Evolutionary conservation across 1,284 basidiomycete species (phyloP).

Genomic region (Flammula alnicola): DNA sequence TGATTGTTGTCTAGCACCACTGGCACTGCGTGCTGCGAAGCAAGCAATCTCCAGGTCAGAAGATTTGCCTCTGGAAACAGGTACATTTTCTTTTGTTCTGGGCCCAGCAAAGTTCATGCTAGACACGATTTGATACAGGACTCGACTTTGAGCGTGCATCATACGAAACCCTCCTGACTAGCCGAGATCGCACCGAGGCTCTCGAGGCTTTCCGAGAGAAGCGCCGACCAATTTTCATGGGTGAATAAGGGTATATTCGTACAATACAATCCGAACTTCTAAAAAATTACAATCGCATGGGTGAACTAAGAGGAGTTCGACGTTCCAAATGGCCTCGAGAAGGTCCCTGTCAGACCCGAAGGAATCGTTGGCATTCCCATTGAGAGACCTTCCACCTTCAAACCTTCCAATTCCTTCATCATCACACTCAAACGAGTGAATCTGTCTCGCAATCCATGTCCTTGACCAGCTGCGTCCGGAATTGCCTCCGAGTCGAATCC

Average conservation of each 20-base stretch:
- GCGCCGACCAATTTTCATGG: conserved; percentile 80
- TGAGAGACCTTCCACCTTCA: conserved; percentile 63
- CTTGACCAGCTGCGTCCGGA: conserved; percentile 46
- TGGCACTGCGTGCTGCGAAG: conserved; percentile 90
- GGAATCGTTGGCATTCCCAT: conserved; percentile 49
- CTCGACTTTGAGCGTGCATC: conserved; percentile 88
- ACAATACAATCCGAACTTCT: conserved; percentile 21
- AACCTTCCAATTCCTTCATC: conserved; percentile 81
- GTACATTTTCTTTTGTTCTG: no score
- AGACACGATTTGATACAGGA: conserved; percentile 54
- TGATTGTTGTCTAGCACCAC: conserved; percentile 62
- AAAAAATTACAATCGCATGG: conserved; percentile 15
- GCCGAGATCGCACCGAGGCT: conserved; percentile 84
- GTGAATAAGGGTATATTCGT: conserved; percentile 62
- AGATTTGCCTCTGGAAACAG: conserved; percentile 77
- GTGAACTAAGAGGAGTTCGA: conserved; percentile 12
- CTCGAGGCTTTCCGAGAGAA: conserved; percentile 91
- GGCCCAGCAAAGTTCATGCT: no score
- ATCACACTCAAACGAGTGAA: conserved; percentile 77
- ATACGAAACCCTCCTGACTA: conserved; percentile 84
- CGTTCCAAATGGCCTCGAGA: conserved; percentile 44
- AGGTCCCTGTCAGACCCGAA: conserved; percentile 54
- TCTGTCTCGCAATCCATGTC: conserved; percentile 66
- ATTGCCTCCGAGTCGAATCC: conserved; percentile 61
- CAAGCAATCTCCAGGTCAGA: conserved; percentile 83